Percentiles rank a stretch among this genome's conserved stretches.
Evolutionary conservation across 2,329 filamentous ascomycete species (phyloP).

Genomic region (Beauveria sp.): DNA sequence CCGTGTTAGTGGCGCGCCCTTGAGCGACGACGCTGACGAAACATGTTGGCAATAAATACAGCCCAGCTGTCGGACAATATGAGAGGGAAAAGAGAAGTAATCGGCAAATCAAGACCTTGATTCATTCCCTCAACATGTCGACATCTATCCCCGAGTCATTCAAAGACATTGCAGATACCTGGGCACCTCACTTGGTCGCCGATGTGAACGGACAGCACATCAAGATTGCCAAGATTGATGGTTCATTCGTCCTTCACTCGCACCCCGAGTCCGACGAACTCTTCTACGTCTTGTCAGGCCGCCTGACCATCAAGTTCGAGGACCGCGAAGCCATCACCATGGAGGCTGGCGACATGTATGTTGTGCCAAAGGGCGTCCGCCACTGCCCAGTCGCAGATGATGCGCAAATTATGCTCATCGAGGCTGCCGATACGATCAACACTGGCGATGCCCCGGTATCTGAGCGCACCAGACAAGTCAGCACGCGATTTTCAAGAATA

Average conservation of each 20-base stretch:
- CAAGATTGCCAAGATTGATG: conserved; percentile 32
- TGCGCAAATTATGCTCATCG: conserved; percentile 30
- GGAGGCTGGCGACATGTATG: conserved; percentile 25
- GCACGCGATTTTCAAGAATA: background rate
- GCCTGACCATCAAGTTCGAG: conserved; percentile 27
- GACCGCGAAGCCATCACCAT: conserved; percentile 21
- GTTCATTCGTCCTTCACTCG: conserved; percentile 32
- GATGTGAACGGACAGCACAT: conserved; percentile 30
- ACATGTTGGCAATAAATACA: background rate
- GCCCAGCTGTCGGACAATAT: background rate
- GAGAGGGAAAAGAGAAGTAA: background rate
- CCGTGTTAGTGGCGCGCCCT: background rate
- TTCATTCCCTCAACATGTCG: background rate
- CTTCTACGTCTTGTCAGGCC: conserved; percentile 31
- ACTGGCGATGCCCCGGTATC: conserved; percentile 21
- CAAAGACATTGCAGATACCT: conserved; percentile 22
- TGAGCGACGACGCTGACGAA: background rate
- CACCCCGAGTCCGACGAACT: conserved; percentile 34
- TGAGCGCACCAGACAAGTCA: conserved; percentile 17
- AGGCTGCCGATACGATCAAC: conserved; percentile 25
- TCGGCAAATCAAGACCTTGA: background rate
- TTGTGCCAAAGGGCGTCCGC: conserved; percentile 28
- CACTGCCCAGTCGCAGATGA: conserved; percentile 29
- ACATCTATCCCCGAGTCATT: conserved; percentile 20
- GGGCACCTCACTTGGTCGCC: conserved; percentile 26